Evolutionary conservation across 441 rosid genomes (phyloP).

Genomic region (Macaranga tanarius): DNA sequence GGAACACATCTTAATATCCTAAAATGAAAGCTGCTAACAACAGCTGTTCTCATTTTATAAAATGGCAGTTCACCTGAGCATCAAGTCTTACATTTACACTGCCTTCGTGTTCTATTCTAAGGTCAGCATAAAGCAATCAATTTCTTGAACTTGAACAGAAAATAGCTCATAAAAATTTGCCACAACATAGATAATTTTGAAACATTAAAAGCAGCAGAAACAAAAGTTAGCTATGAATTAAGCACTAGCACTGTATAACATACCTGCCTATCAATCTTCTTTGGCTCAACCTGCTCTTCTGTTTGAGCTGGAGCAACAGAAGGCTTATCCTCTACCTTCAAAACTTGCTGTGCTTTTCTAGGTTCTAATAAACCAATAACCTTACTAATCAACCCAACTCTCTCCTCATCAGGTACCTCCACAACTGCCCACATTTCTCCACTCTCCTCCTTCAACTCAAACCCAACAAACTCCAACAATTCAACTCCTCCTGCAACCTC

Average conservation of each 20-base stretch:
- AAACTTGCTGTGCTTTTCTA: constrained; percentile 32
- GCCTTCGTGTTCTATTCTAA: background rate
- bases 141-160: background rate
- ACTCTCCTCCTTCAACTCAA: constrained; percentile 61
- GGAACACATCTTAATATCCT: background rate
- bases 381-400: constrained; percentile 41
- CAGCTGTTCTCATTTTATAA: background rate
- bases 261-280: constrained; percentile 84
- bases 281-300: constrained; percentile 42
- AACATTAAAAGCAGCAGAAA: background rate
- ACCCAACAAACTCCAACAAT: constrained; percentile 72
- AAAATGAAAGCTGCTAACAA: background rate
- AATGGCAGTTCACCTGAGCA: background rate
- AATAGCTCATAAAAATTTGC: background rate
- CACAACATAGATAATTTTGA: background rate
- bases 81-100: too few species aligned
- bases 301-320: constrained; percentile 36
- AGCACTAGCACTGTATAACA: background rate
- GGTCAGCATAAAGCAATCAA: background rate
- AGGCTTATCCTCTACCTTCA: constrained; percentile 31
- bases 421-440: constrained; percentile 84
- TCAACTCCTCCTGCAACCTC: constrained; percentile 80
- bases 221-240: background rate
- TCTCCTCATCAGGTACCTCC: constrained; percentile 56
- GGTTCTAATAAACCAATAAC: constrained; percentile 54